These are phyloP conservation scores for Botrytis squamosa DNA, from an alignment of 2,329 filamentous ascomycete genomes.

Conservation along the genomic window DNA sequence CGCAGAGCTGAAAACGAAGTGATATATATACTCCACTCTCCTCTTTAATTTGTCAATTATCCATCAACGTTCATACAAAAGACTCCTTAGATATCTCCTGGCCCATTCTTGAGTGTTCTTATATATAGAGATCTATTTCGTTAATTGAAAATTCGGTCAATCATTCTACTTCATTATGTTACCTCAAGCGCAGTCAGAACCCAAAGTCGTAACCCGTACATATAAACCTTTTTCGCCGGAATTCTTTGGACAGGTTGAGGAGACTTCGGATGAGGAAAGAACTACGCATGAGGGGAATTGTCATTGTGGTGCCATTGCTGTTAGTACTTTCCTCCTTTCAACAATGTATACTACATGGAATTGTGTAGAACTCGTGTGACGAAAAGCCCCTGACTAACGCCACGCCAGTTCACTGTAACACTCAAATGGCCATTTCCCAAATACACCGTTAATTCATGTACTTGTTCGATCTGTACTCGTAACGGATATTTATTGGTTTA, in stretches of 20 bases:
- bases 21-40: not conserved
- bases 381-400: not conserved
- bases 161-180: not conserved
- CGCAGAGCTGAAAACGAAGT: not conserved
- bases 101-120: not conserved
- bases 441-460: conserved; percentile 55
- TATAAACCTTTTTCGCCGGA: conserved; percentile 18
- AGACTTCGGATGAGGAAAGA: conserved; percentile 24
- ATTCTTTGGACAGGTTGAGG: conserved; percentile 18
- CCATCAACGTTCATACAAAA: not conserved
- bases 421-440: conserved; percentile 51
- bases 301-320: conserved; percentile 50
- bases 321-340: not conserved
- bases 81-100: not conserved
- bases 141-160: not conserved
- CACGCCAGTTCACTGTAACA: conserved; percentile 46
- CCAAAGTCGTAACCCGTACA: conserved; percentile 2
- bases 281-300: conserved; percentile 54
- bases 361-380: not conserved
- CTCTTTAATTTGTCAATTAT: not conserved
- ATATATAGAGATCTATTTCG: not conserved
- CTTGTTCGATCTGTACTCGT: conserved; percentile 63
- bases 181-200: not conserved
- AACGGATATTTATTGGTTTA: conserved; percentile 47
- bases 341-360: not conserved